Evolutionary conservation across 805 yeast species (phyloP), one percentile per base, ranked within the genome.

Genomic region (Zygosaccharomyces bailii): DNA sequence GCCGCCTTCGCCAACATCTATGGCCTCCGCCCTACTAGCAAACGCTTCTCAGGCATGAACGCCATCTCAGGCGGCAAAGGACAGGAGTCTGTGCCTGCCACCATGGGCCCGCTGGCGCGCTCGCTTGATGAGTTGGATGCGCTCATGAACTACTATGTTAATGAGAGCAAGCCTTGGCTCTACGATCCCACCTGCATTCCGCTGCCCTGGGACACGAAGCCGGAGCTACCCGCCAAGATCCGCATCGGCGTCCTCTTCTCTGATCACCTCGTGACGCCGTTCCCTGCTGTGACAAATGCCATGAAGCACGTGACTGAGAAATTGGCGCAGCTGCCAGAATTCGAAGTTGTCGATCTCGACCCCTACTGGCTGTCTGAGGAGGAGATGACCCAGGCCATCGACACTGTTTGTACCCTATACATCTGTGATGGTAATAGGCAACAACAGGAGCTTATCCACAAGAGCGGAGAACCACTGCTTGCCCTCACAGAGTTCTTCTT

Each of bases 31-130:
- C 85, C 86, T 23, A 68, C 83, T 5, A 68, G 79, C 3, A 74
- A 76, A 60, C 72, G 87, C 59, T 65, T 79, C 38, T 67, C 78
- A 1, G 50, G 59, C 41, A 39, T 49, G 43, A 39, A 59, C 44
- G 75, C 78, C 50, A 68, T 82, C 50, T 67, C 82, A 34, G 68
- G 75, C 35, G 78, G 79, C 56, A 71, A 72, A 44, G 88, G 85
- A 42, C 83, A 79, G 59, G 85, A 82, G 61, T 70, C 84, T 21
- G 79, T 84, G 44, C 74, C 73, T 27, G 79, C 83, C 11, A 84
- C 81, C 19, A 73, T 73, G 37, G 91, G 90, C 18, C 91, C 91
- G 33, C 61, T 84, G 66, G 72, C 86, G 2, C 73, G 82, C 54
- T 66, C 78, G 3, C 67, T 80, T 37, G 84, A 80, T 4, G 91